Base-by-base conservation (phyloP, 1,284 basidiomycete genomes). In the Malassezia vespertilionis region DNA sequence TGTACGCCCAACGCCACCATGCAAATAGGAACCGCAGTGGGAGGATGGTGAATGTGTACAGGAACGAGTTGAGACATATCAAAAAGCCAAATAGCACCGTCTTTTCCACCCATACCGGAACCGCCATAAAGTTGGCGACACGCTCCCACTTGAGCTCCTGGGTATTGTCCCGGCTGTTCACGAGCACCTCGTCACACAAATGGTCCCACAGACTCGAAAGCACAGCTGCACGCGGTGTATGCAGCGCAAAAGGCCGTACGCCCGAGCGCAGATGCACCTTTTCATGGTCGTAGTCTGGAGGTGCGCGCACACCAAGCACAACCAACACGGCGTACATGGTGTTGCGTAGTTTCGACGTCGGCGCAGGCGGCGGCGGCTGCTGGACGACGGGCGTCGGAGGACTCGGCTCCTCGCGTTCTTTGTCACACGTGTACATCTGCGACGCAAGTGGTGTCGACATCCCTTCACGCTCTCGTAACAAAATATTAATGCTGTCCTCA, bases 21-120 rank as follows among this genome's bases (percentile, higher is more conserved):
- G 73, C 72, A 7, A 69, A 53, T 14, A 61, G 18, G 41, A 71
- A 69, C 2, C 91, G 85, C 46, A 99, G 86, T 5, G 93, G 93
- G 6, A 95, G 79, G 56, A 99, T 89, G 27, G 93, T 97, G 73
- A 99, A 95, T 5, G 87, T 91, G 73, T 97, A 93, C 3, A 99
- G 79, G 73, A 96, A 96, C 3, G 89, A 89, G 72, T 99, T 93
- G 39, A 97, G 77, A 71, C 93, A 97, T 33, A 97, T 79, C 27
- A 93, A 75, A 59, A 87, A 86, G 10, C 93, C 93, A 68, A 97
- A 93, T 26, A 83, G 75, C 39, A 95, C 84, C 37, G 91, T 86
- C 86, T 93, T 91, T 72, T 99, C 93, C 56, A 93, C 81, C 14
- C 88, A 89, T 7, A 89, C 69, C 0, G 93, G 93, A 32, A 97